phyloP scores from a whole-genome alignment of 2,329 filamentous ascomycete species.

The Penicillium sumatraense region DNA sequence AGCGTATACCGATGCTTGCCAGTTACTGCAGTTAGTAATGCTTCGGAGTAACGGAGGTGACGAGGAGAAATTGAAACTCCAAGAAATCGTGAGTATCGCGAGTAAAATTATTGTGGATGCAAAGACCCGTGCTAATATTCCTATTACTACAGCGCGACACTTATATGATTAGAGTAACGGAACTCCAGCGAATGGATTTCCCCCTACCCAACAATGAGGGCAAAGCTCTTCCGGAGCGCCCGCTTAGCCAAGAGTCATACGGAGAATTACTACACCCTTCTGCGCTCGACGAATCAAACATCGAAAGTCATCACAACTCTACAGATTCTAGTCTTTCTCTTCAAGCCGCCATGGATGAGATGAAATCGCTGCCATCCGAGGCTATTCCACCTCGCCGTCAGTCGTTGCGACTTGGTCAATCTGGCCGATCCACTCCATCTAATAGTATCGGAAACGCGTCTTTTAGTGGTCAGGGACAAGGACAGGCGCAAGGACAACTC shows the following conservation, averaged over 20 bases:
- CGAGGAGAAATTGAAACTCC: slow-evolving; percentile 79
- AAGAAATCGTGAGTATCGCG: slow-evolving; percentile 77
- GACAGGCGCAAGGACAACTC: too few species aligned
- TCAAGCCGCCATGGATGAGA: slow-evolving; percentile 28
- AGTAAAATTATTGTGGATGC: too few species aligned
- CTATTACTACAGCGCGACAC: slow-evolving; percentile 80
- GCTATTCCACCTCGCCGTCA: slow-evolving; percentile 43
- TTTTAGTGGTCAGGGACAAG: slow-evolving; percentile 15
- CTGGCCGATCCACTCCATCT: slow-evolving; percentile 14
- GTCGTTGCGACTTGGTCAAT: slow-evolving; percentile 39
- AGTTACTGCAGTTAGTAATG: slow-evolving; percentile 85
- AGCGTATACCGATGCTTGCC: slow-evolving; percentile 89
- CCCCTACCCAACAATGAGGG: slow-evolving; percentile 57
- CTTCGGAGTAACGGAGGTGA: slow-evolving; percentile 81
- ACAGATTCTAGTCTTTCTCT: slow-evolving; percentile 55
- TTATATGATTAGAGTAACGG: slow-evolving; percentile 86
- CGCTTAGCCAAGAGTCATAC: slow-evolving; percentile 62
- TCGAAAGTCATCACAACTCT: slow-evolving; percentile 41
- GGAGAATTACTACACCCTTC: slow-evolving; percentile 47
- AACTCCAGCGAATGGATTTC: slow-evolving; percentile 73
- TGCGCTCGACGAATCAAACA: slow-evolving; percentile 33
- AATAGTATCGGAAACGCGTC: slow-evolving; percentile 11
- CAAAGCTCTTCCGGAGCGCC: slow-evolving; percentile 77
- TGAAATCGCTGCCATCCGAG: slow-evolving; percentile 30
- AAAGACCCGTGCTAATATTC: too few species aligned